Conservation (phyloP, 768 basidiomycete species). For the Pulveroboletus ravenelii region DNA sequence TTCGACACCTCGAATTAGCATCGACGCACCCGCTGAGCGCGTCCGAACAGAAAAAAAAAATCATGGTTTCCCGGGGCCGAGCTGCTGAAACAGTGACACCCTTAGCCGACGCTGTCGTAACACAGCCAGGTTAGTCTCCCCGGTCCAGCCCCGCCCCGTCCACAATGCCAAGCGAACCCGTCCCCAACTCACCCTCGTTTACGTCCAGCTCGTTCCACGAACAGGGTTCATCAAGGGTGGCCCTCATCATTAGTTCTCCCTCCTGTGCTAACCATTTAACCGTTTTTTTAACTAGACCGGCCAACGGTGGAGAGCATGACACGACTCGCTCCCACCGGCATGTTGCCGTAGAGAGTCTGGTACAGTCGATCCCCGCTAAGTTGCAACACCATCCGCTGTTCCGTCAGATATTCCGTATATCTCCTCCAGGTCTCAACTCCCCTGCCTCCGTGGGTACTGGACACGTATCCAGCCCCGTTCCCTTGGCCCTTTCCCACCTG, state of each 20-base stretch:
- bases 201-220: conserved; percentile 16
- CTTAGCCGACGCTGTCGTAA: too few species aligned
- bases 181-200: neutral
- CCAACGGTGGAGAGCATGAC: neutral
- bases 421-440: conserved; percentile 57
- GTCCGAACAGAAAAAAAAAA: too few species aligned
- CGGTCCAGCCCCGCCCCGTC: too few species aligned
- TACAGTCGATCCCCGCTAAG: conserved; percentile 42
- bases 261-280: neutral
- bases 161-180: too few species aligned
- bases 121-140: too few species aligned
- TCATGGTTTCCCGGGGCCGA: too few species aligned
- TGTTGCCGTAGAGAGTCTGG: conserved; percentile 28
- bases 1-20: too few species aligned
- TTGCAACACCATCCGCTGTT: conserved; percentile 48
- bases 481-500: conserved; percentile 28
- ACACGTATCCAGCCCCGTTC: conserved; percentile 8
- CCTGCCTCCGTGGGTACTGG: conserved; percentile 30
- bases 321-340: conserved; percentile 1
- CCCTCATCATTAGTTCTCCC: neutral
- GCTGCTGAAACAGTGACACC: too few species aligned
- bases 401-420: conserved; percentile 53
- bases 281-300: neutral
- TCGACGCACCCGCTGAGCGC: too few species aligned
- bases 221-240: conserved; percentile 9